A percentile compares a stretch with the other conserved stretches of the same genome.
phyloP scores from a whole-genome alignment of 805 yeast species.

The Candida xyloterini region DNA sequence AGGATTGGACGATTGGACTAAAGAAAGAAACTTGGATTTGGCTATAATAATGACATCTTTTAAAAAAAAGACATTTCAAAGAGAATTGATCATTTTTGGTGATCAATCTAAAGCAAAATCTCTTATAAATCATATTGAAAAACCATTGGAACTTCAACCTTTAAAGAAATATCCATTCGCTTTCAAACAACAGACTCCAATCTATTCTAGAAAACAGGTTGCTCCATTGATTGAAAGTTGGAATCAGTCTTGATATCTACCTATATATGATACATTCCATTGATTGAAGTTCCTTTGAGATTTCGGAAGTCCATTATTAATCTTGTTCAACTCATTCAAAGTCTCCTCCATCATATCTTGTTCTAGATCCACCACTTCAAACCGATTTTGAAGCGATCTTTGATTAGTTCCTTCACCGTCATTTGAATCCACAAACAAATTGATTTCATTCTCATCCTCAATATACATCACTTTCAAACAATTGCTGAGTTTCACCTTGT shows the following conservation, averaged over 20 bases:
- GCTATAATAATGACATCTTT: slow-evolving; percentile 50
- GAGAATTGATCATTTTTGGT: slow-evolving; percentile 6
- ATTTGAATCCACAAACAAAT: slow-evolving; percentile 24
- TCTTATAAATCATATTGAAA: slow-evolving; percentile 2
- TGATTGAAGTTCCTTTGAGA: slow-evolving; percentile 19
- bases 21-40: slow-evolving; percentile 36
- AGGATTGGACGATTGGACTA: slow-evolving; percentile 23
- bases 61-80: slow-evolving; percentile 15
- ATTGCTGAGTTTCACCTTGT: slow-evolving; percentile 11
- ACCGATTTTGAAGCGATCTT: slow-evolving; percentile 14
- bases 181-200: slow-evolving; percentile 37
- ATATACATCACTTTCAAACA: slow-evolving; percentile 48
- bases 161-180: not conserved
- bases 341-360: slow-evolving; percentile 36
- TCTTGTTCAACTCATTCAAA: slow-evolving; percentile 22
- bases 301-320: slow-evolving; percentile 37
- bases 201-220: slow-evolving; percentile 81
- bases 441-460: slow-evolving; percentile 28
- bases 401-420: slow-evolving; percentile 12
- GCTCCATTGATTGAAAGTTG: slow-evolving; percentile 53
- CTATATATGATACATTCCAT: slow-evolving; percentile 33
- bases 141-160: slow-evolving; percentile 27
- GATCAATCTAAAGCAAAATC: not conserved
- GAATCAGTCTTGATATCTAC: slow-evolving; percentile 3
- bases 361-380: slow-evolving; percentile 32